Evolutionary conservation across 2,329 filamentous ascomycete genomes (phyloP), one percentile per base, ranked within the genome.

Genomic region (Fusarium mundagurra): DNA sequence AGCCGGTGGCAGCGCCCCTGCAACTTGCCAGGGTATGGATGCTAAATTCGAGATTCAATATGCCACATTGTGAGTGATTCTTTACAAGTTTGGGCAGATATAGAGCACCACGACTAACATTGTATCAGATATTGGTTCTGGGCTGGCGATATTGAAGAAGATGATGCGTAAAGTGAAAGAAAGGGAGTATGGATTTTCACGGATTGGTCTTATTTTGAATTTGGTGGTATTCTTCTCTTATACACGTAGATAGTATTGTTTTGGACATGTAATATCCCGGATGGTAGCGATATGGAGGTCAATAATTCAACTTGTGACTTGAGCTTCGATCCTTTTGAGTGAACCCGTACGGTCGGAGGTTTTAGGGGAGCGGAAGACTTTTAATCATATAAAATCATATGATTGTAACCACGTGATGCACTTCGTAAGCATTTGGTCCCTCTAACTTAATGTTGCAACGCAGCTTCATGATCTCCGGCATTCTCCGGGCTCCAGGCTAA

Each of bases 1-100:
- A 17, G 94, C 92, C 2, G 95, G 95, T 33, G 96, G 96, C 17
- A 89, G 88, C 53, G 84, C 94, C 5, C 95, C 95, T 0, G 85
- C 88, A 33, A 93, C 91, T 0, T 98, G 96, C 81, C 81, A 88
- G 39, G 93, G 90, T 17, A 87, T 90, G 86, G 81, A 86, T 0
- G 85, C 87, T 17, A 79, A 83, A 2, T 95, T 98, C 75, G 85
- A 92, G 71, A 90, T 98, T 20, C 87, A 95, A 79, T 98, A 98
- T 83, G 88, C 93, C 38, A 91, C 95, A 47, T 90, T 95, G 88
- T 98, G 94, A 89, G 92, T 92, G 31, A 20, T 50, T n/a, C 20
- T 22, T 33, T 10, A 17, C 38, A 44, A 16, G 29, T 39, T 22
- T 31, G 22, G 13, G 22, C n/a, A 48, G 20, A 48, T 43, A 27